A percentile compares a stretch with the other conserved stretches of the same genome.
These are phyloP conservation scores for Penicillium italicum DNA, from an alignment of 2,329 filamentous ascomycete genomes.

Conservation along the genomic window DNA sequence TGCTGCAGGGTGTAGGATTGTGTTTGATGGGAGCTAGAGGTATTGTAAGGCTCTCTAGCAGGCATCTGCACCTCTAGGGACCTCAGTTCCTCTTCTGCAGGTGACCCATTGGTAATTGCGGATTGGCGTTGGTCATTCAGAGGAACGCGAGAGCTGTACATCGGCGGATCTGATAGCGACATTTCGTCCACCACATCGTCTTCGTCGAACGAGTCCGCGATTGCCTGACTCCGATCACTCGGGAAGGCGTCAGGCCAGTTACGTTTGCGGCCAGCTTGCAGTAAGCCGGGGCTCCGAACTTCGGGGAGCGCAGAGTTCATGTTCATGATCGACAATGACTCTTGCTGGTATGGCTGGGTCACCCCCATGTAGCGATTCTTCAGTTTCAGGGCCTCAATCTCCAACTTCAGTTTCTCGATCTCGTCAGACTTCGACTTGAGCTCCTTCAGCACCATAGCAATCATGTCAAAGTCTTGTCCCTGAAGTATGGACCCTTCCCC, in stretches of 20 bases:
- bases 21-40: neutral
- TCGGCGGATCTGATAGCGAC: slow-evolving; percentile 20
- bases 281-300: slow-evolving; percentile 34
- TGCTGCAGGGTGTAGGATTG: slow-evolving; percentile 7
- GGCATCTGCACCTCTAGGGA: slow-evolving; percentile 11
- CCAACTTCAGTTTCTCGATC: slow-evolving; percentile 38
- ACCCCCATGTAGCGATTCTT: slow-evolving; percentile 36
- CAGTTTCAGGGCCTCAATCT: slow-evolving; percentile 38
- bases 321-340: slow-evolving; percentile 3
- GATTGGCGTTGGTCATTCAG: slow-evolving; percentile 16
- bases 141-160: slow-evolving; percentile 25
- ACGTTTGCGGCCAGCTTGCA: slow-evolving; percentile 34
- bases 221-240: slow-evolving; percentile 22
- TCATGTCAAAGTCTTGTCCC: slow-evolving; percentile 35
- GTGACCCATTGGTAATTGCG: neutral
- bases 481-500: slow-evolving; percentile 20
- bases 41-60: neutral
- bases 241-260: slow-evolving; percentile 31
- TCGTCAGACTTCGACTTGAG: slow-evolving; percentile 40
- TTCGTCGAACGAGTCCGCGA: slow-evolving; percentile 35
- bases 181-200: slow-evolving; percentile 31
- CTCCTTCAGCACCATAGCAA: slow-evolving; percentile 38
- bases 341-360: slow-evolving; percentile 15
- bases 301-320: slow-evolving; percentile 23
- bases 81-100: neutral